Percentiles rank a stretch among this genome's conserved stretches.
phyloP scores from a whole-genome alignment of 2,329 filamentous ascomycete genomes.

The Orbilia brochopaga region DNA sequence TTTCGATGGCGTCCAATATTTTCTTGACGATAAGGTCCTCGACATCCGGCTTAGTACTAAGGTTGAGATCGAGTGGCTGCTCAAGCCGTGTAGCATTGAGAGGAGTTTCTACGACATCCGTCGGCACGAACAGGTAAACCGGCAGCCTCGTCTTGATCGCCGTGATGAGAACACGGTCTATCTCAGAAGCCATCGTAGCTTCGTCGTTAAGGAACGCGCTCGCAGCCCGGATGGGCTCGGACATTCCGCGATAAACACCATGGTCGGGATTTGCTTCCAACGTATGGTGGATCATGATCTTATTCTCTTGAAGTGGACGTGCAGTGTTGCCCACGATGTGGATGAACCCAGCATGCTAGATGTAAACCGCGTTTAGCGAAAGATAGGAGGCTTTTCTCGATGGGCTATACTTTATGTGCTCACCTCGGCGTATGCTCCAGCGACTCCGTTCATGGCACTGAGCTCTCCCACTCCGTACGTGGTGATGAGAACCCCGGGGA shows the following conservation, averaged over 20 bases:
- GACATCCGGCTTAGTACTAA: constrained; percentile 51
- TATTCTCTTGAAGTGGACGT: constrained; percentile 59
- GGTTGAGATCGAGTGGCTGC: constrained; percentile 52
- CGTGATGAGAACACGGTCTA: constrained; percentile 63
- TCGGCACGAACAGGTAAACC: constrained; percentile 66
- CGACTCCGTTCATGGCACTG: constrained; percentile 67
- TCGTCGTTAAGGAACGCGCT: constrained; percentile 59
- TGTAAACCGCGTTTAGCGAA: constrained; percentile 2
- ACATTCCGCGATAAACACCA: constrained; percentile 53
- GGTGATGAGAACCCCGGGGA: constrained; percentile 61
- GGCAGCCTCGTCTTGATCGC: constrained; percentile 64
- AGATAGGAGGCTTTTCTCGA: not conserved
- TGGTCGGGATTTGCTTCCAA: constrained; percentile 60
- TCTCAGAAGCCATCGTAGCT: constrained; percentile 61
- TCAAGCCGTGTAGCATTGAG: constrained; percentile 57
- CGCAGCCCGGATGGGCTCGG: constrained; percentile 56
- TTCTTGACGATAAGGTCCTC: constrained; percentile 56
- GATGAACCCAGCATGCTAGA: constrained; percentile 62
- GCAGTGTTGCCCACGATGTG: constrained; percentile 66
- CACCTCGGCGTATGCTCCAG: constrained; percentile 66
- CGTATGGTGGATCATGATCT: constrained; percentile 63
- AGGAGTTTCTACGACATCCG: constrained; percentile 61
- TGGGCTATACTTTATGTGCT: not conserved
- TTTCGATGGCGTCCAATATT: constrained; percentile 60
- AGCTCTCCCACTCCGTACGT: constrained; percentile 64